Evolutionary conservation across 2,329 filamentous ascomycete genomes (phyloP).

Genomic region (Phoma sp.): DNA sequence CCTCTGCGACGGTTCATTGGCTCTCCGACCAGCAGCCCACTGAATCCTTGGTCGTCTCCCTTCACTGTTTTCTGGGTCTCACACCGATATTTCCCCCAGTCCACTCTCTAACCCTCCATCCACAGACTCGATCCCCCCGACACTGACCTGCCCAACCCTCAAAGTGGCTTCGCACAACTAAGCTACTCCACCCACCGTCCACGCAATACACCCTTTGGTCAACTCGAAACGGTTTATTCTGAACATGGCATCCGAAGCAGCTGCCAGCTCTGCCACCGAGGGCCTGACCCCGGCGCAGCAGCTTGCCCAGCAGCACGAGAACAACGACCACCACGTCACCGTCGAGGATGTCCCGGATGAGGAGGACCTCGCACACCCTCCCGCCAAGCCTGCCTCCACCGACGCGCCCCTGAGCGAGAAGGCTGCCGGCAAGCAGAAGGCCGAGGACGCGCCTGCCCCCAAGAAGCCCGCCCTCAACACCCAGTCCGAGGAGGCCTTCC

Average conservation of each 20-base stretch:
- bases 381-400: conserved; percentile 42
- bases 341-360: conserved; percentile 85
- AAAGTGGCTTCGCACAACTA: conserved; percentile 41
- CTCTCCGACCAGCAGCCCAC: conserved; percentile 1
- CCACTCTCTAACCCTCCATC: background rate
- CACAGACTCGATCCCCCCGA: background rate
- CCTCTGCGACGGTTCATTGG: conserved; percentile 3
- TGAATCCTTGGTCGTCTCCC: conserved; percentile 1
- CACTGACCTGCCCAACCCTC: conserved; percentile 8
- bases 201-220: conserved; percentile 48
- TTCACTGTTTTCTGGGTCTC: background rate
- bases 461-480: conserved; percentile 69
- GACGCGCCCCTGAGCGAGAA: conserved; percentile 63
- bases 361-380: conserved; percentile 69
- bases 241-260: conserved; percentile 49
- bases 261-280: conserved; percentile 44
- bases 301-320: conserved; percentile 70
- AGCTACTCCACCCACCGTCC: conserved; percentile 39
- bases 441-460: conserved; percentile 54
- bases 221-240: conserved; percentile 49
- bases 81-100: background rate
- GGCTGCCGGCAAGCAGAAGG: conserved; percentile 73
- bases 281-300: conserved; percentile 59
- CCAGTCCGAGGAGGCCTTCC: conserved; percentile 89
- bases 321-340: conserved; percentile 70